These are phyloP conservation scores for Byssochlamys sp. DNA, from an alignment of 2,329 filamentous ascomycete species.

Conservation along the genomic window DNA sequence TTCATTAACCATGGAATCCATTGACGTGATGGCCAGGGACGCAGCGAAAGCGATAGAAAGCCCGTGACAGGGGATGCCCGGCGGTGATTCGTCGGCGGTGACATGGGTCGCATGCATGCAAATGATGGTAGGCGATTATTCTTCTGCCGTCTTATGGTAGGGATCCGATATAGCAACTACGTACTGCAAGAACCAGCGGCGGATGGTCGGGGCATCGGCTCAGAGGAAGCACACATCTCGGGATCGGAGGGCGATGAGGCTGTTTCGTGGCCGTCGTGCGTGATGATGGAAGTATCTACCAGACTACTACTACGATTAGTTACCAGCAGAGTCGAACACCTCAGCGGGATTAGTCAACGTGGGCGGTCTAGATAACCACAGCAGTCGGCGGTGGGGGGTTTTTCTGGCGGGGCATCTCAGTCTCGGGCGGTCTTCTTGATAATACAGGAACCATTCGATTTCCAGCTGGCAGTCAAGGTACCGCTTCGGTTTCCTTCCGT, in stretches of 20 bases:
- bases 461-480: slow-evolving; percentile 19
- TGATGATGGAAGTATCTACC: not conserved
- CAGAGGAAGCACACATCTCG: no score
- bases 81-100: not conserved
- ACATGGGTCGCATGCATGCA: no score
- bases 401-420: slow-evolving; percentile 11
- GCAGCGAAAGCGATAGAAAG: not conserved
- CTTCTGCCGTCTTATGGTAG: no score
- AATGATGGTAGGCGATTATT: not conserved
- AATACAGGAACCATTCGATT: slow-evolving; percentile 10
- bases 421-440: slow-evolving; percentile 29
- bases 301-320: not conserved
- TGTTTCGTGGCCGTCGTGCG: not conserved
- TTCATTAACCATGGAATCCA: no score
- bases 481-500: slow-evolving; percentile 28
- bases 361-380: slow-evolving; percentile 9
- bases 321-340: no score
- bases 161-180: no score
- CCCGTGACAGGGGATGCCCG: not conserved
- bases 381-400: not conserved
- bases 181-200: no score
- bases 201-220: no score
- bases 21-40: not conserved
- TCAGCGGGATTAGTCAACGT: slow-evolving; percentile 12
- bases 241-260: no score